Conservation (phyloP, 345 rosid species). For the Pseudoturritis turrita region DNA sequence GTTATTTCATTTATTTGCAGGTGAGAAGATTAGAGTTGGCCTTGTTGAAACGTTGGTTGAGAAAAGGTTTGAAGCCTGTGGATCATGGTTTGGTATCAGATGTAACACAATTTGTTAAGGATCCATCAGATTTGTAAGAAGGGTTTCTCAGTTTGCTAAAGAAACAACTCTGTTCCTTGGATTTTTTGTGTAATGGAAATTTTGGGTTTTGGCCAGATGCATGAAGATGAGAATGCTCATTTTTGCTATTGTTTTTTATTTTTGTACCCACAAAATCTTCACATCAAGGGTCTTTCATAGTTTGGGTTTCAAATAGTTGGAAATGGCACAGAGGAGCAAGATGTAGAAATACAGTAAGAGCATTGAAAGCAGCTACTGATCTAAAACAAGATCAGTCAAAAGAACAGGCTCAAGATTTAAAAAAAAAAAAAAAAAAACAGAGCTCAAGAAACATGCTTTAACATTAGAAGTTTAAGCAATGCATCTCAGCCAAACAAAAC, state of each 20-base stretch:
- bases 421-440: no score
- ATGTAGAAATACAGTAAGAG: not conserved
- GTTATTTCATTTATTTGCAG: constrained; percentile 37
- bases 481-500: no score
- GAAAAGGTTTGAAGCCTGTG: constrained; percentile 63
- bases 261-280: not conserved
- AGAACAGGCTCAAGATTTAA: no score
- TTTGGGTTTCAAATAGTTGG: not conserved
- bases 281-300: not conserved
- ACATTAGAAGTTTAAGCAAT: no score
- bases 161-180: not conserved
- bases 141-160: constrained; percentile 17
- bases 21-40: constrained; percentile 77
- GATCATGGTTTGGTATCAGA: constrained; percentile 59
- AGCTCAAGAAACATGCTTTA: no score
- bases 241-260: constrained; percentile 28
- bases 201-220: constrained; percentile 28
- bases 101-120: constrained; percentile 55
- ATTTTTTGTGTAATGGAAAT: not conserved
- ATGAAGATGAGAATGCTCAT: constrained; percentile 42
- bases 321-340: not conserved
- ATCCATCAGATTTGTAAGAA: constrained; percentile 40
- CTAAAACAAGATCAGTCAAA: no score
- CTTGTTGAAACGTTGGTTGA: constrained; percentile 55
- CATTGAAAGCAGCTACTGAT: no score